These are phyloP conservation scores for Paecilomyces fulvus DNA, from an alignment of 2,329 filamentous ascomycete species.

Conservation along the genomic window DNA sequence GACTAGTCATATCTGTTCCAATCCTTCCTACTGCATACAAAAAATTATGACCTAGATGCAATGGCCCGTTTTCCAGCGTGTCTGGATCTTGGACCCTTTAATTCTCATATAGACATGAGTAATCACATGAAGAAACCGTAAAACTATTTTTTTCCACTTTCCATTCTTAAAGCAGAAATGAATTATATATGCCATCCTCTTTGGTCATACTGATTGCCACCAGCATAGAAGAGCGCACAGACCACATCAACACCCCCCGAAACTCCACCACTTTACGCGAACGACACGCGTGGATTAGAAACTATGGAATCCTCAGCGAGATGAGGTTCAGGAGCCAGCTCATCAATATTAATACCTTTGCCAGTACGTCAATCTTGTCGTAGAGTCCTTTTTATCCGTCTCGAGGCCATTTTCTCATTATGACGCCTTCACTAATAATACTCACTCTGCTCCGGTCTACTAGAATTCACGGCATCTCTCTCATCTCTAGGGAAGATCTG, in stretches of 20 bases:
- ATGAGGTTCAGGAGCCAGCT: constrained; percentile 49
- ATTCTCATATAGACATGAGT: too few species aligned
- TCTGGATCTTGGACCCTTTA: not conserved
- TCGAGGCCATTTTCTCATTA: too few species aligned
- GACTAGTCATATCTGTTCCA: not conserved
- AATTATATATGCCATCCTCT: too few species aligned
- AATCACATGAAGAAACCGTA: too few species aligned
- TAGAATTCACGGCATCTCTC: constrained; percentile 56
- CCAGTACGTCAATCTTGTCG: constrained; percentile 33
- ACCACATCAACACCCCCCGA: not conserved
- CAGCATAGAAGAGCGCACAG: not conserved
- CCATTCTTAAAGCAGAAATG: too few species aligned
- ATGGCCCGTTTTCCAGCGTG: not conserved
- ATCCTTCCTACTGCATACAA: not conserved
- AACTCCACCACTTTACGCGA: constrained; percentile 2
- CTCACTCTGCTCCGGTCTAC: constrained; percentile 11
- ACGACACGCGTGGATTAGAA: not conserved
- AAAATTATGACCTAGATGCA: not conserved
- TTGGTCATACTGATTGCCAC: not conserved
- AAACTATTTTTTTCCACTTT: too few species aligned
- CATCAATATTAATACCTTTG: constrained; percentile 44
- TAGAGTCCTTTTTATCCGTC: too few species aligned
- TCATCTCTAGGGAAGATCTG: constrained; percentile 69
- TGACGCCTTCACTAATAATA: not conserved
- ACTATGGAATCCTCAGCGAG: not conserved